Conservation (phyloP, 2,329 filamentous ascomycete species). For the Ophiostoma sp. region DNA sequence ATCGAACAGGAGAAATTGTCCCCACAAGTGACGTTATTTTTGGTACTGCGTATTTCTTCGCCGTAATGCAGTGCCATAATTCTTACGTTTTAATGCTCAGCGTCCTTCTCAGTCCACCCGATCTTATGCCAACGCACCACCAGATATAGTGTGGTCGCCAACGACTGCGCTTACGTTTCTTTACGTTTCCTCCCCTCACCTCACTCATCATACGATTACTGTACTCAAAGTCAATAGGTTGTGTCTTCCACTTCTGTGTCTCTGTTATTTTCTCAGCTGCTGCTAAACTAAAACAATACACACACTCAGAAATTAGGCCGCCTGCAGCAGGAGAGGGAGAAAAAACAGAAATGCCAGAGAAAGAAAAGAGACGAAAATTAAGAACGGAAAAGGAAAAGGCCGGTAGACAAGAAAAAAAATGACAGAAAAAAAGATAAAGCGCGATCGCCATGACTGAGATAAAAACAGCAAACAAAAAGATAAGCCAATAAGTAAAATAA, state of each 20-base stretch:
- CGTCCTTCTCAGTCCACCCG: not conserved
- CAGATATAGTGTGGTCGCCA: not conserved
- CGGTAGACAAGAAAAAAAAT: conserved; percentile 33
- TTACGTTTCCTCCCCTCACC: too few species aligned
- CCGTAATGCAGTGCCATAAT: not conserved
- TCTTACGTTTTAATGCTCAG: not conserved
- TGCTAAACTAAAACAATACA: conserved; percentile 25
- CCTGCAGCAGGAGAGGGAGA: conserved; percentile 28
- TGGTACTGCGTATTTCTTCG: not conserved
- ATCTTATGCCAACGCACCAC: conserved; percentile 2
- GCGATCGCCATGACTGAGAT: conserved; percentile 16
- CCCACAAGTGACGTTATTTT: conserved; percentile 23
- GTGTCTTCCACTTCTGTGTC: conserved; percentile 9
- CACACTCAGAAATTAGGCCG: conserved; percentile 29
- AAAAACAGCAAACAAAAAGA: conserved; percentile 37
- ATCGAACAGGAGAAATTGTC: not conserved
- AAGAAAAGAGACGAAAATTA: conserved; percentile 25
- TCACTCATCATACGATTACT: not conserved
- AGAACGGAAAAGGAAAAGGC: conserved; percentile 10
- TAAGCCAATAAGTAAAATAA: conserved; percentile 27
- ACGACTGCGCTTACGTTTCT: not conserved
- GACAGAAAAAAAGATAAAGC: conserved; percentile 5
- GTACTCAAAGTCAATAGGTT: not conserved
- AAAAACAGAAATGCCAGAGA: conserved; percentile 20
- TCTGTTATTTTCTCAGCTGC: conserved; percentile 27